Evolutionary conservation across 441 rosid genomes (phyloP), one percentile per base, ranked within the genome.

Genomic region (Viola pubescens): DNA sequence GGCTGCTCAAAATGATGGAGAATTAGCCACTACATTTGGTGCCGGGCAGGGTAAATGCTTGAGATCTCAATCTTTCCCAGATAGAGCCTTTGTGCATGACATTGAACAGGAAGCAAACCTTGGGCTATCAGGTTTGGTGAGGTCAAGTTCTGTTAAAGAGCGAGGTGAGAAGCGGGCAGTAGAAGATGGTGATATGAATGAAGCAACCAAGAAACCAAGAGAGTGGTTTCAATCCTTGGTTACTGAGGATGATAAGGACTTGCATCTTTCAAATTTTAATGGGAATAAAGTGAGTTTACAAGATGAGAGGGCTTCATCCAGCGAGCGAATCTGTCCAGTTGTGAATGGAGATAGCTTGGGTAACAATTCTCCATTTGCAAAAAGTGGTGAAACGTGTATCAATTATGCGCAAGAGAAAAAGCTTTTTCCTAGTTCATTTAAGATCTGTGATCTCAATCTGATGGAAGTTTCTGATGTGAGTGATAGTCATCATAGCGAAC

Each of bases 361-460:
- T 43, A 57, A 52, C 34, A 69, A 64, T 62, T 62, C 71, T 63
- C 71, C 58, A 49, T 73, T 73, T 58, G 62, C 77, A 53, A 70
- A 64, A 55, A 55, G 48, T 40, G 67, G 68, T 58, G 82, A 73
- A 56, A 38, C 85, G 54, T 60, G 79, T 48, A 55, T 62, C 13
- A 76, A 55, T 58, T 77, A 72, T 77, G 69, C 87, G 38, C 82
- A 79, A 77, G 97, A 92, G 75, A 87, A 80, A 67, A 88, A 83
- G 73, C 78, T 85, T 64, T 79, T 84, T 71, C 91, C 92, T 3
- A 73, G 85, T 75, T 78, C 96, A 55, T 89, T 87, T 74, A 92
- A 87, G 83, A 92, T 83, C 40, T 89, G 86, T 60, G 98, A 92
- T 68, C 88, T 92, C 65, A 92, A 92, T 72, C 83, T 89, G 68